Evolutionary conservation across 306 rosid genomes (phyloP).

Genomic region (Hylodesmum podocarpum): DNA sequence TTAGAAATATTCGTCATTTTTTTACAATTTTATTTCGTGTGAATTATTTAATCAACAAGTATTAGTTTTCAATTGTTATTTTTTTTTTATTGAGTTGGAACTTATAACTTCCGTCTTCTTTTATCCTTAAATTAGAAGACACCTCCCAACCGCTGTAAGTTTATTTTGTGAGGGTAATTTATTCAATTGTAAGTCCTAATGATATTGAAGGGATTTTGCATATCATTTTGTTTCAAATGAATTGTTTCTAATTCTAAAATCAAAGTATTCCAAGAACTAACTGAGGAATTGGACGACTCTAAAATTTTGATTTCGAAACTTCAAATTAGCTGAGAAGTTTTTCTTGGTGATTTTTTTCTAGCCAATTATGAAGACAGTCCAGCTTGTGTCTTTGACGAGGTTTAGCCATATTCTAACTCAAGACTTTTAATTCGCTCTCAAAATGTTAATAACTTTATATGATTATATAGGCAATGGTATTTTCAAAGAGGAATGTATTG

Average conservation of each 20-base stretch:
- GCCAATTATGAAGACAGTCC: slow-evolving; percentile 92
- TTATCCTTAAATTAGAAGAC: too few relatives aligned
- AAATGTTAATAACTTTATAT: too few relatives aligned
- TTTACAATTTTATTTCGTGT: background rate
- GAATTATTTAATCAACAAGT: too few relatives aligned
- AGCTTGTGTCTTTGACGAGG: slow-evolving; percentile 87
- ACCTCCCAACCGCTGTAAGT: too few relatives aligned
- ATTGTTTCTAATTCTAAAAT: background rate
- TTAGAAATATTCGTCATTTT: background rate
- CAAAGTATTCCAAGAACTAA: background rate
- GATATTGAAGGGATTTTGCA: background rate
- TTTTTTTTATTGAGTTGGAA: too few relatives aligned
- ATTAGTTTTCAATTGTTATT: too few relatives aligned
- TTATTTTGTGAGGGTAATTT: too few relatives aligned
- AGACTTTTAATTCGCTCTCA: too few relatives aligned
- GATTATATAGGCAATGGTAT: too few relatives aligned
- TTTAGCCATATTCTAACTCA: slow-evolving; percentile 10
- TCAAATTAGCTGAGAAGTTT: background rate
- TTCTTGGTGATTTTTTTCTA: slow-evolving; percentile 86
- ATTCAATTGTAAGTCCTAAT: background rate
- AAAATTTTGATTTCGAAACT: background rate
- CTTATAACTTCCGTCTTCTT: too few relatives aligned
- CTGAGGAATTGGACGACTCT: too few relatives aligned
- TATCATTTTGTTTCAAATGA: background rate
- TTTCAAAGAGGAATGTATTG: too few relatives aligned